phyloP scores from a whole-genome alignment of 2,329 filamentous ascomycete genomes.

The Aureobasidium sp. region DNA sequence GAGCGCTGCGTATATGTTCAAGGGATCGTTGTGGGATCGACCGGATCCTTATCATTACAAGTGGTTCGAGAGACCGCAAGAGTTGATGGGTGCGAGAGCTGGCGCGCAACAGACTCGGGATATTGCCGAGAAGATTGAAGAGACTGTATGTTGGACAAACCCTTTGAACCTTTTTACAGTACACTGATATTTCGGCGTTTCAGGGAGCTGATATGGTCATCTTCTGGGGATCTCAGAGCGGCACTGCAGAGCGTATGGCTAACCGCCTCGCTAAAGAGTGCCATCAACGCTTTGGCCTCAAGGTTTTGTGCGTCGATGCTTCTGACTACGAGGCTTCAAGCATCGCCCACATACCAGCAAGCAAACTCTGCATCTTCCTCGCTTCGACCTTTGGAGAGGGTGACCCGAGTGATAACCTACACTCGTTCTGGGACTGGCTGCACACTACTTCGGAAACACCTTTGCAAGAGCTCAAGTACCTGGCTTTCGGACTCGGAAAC shows the following conservation, averaged over 20 bases:
- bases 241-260: slow-evolving; percentile 38
- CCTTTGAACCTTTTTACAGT: too few relatives aligned
- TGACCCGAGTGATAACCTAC: slow-evolving; percentile 21
- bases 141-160: neutral
- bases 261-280: slow-evolving; percentile 33
- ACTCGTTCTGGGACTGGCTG: slow-evolving; percentile 39
- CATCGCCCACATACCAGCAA: slow-evolving; percentile 13
- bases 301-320: slow-evolving; percentile 35
- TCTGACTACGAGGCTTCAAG: slow-evolving; percentile 36
- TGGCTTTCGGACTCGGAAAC: slow-evolving; percentile 85
- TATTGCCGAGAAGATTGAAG: neutral
- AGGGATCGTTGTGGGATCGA: neutral
- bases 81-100: neutral
- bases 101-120: neutral
- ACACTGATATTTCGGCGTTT: too few relatives aligned
- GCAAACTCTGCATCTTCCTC: slow-evolving; percentile 21
- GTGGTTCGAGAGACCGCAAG: slow-evolving; percentile 2
- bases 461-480: slow-evolving; percentile 26
- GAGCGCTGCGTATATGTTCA: slow-evolving; percentile 7
- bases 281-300: slow-evolving; percentile 31
- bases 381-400: slow-evolving; percentile 25
- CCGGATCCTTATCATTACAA: slow-evolving; percentile 1
- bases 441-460: neutral
- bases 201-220: slow-evolving; percentile 27
- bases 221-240: slow-evolving; percentile 43